Conservation (phyloP, 1,284 basidiomycete species). For the Peniophora sp. region DNA sequence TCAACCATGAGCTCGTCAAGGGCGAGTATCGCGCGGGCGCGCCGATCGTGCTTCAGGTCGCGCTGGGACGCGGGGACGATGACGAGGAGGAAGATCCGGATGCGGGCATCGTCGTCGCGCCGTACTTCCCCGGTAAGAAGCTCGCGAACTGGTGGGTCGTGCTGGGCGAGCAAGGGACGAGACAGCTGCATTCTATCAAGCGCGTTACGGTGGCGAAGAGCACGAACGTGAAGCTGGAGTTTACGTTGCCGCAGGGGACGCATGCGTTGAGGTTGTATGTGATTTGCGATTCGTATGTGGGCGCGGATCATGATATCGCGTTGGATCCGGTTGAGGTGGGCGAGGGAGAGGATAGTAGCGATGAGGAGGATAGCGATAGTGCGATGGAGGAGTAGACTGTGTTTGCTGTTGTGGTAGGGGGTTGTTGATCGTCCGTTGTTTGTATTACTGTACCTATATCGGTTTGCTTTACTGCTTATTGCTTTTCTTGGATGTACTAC, state of each 20-base stretch:
- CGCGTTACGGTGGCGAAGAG: slow-evolving; percentile 83
- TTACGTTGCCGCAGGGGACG: slow-evolving; percentile 77
- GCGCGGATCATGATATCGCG: slow-evolving; percentile 86
- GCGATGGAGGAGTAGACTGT: slow-evolving; percentile 27
- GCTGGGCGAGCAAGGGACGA: slow-evolving; percentile 71
- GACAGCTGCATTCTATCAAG: slow-evolving; percentile 88
- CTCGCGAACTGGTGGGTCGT: slow-evolving; percentile 98
- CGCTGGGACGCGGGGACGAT: slow-evolving; percentile 78
- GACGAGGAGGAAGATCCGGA: slow-evolving; percentile 72
- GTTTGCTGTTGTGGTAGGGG: neutral
- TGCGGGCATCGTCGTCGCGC: slow-evolving; percentile 81
- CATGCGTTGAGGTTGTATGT: slow-evolving; percentile 85
- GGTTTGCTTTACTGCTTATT: no score
- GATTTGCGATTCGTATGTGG: slow-evolving; percentile 89
- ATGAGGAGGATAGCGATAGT: slow-evolving; percentile 52
- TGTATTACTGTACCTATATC: no score
- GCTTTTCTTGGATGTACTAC: no score
- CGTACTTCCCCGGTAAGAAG: slow-evolving; percentile 88
- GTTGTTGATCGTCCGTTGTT: no score
- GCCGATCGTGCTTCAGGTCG: slow-evolving; percentile 78
- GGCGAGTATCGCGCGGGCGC: slow-evolving; percentile 79
- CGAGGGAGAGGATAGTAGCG: slow-evolving; percentile 80
- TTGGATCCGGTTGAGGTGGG: slow-evolving; percentile 76
- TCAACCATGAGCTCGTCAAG: slow-evolving; percentile 75
- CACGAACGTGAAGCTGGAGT: slow-evolving; percentile 81